Evolutionary conservation across 306 rosid species (phyloP), one percentile per base, ranked within the genome.

Genomic region (Arachis hypogaea): DNA sequence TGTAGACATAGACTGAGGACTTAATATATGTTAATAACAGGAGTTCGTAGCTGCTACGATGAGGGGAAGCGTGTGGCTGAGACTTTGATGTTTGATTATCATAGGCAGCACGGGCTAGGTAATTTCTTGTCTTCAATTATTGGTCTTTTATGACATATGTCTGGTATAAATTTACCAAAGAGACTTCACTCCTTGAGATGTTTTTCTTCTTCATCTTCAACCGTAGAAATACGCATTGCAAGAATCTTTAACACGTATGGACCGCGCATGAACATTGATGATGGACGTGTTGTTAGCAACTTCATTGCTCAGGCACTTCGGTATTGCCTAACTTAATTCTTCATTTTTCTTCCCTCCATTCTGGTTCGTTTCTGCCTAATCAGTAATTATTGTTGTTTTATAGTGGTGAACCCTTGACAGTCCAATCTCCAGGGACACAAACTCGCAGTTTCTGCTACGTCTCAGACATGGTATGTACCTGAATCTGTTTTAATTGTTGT

Each of bases 11-110:
- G 33, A 47, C 7, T 71, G 61, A 71, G 52, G 46, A 5, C 60
- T 68, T 46, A 40, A 9, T 59, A 29, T 77, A 41, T 79, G 43
- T 82, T 30, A 5, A 71, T 38, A 3, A 11, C 61, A 90, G 96
- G 96, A 75, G 96, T 90, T 61, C 89, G 96, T 77, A 90, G 96
- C 72, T 90, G 96, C 84, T 90, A 87, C 72, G 93, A 90, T 63
- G 96, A 90, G 81, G 96, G 96, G 51, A 90, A 90, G 82, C 89
- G 93, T 16, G 96, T 90, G 36, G 96, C 96, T 5, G 96, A 90
- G 82, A 90, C 96, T 46, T 81, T 89, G 88, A 87, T 89, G 96
- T 90, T 87, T 68, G 93, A 87, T 74, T 90, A 90, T 81, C 96
- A 88, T 76, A 85, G 96, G 76, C 96, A 90, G 79, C 96, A 90